Evolutionary conservation across 1,284 basidiomycete genomes (phyloP), one percentile per base, ranked within the genome.

Genomic region (Xanthoconium separans): DNA sequence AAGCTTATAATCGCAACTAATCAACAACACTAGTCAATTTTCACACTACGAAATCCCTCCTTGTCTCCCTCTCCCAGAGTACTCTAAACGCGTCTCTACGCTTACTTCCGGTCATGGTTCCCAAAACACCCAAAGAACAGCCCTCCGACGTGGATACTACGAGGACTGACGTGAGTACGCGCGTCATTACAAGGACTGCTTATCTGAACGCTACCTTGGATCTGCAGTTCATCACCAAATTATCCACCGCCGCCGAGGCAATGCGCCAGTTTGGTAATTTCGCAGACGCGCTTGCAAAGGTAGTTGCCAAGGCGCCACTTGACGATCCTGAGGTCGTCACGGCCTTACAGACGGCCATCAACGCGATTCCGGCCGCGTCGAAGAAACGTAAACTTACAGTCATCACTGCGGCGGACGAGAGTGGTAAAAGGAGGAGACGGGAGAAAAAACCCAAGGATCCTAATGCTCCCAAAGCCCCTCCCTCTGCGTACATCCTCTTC

Each of bases 401-500:
- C 27, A 63, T 71, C 12, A 74, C 75, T 71, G 24, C 80, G 76
- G 76, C 65, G 10, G 76, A 74, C 1, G 75, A 69, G 40, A 58
- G 59, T 39, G 76, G 76, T 48, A 84, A 79, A 68, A 70, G 65
- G 68, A 66, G 59, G 69, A 73, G 61, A 61, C 64, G 66, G 55
- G 73, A 70, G 66, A 88, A 84, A 66, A 87, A 87, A 63, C 72
- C 74, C 53, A 93, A 87, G 70, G 95, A 99, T 70, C 94, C 94
- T 34, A 89, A 94, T 70, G 93, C 93, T 54, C 96, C 96, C 41
- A 98, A 97, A 74, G 87, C 94, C 16, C 94, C 96, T 27, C 83
- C 95, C 20, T 93, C 93, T 18, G 95, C 95, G 18, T 99, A 98
- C 77, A 85, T 99, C 69, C 79, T 97, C 63, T 99, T 91, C 81